Evolutionary conservation across 345 rosid species (phyloP).

Genomic region (Eucalyptus globulus): DNA sequence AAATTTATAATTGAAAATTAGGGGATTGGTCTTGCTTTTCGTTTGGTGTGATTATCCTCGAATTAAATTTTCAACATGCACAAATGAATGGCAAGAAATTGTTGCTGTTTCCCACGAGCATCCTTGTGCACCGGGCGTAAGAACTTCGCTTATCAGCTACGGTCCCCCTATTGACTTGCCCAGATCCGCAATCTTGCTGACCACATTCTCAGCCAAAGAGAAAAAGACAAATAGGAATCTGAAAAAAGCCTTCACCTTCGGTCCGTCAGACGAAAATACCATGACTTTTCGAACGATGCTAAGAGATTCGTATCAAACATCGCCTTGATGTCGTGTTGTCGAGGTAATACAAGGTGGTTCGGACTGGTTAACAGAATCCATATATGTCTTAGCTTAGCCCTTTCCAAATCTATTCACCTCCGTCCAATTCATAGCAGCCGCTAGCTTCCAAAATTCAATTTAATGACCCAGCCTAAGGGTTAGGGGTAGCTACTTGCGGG

Average conservation of each 20-base stretch:
- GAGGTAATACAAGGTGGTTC: background rate
- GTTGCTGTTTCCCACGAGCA: background rate
- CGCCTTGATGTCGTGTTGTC: background rate
- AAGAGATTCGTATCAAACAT: background rate
- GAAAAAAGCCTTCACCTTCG: background rate
- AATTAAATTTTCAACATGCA: background rate
- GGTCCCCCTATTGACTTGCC: background rate
- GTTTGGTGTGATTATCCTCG: background rate
- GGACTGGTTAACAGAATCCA: background rate
- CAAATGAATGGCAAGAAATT: background rate
- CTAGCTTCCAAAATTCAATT: background rate
- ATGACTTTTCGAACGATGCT: background rate
- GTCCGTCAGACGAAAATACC: background rate
- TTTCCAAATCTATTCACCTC: background rate
- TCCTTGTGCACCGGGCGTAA: background rate
- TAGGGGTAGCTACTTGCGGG: background rate
- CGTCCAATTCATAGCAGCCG: background rate
- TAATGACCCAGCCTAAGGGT: background rate
- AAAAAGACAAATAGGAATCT: background rate
- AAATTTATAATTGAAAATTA: background rate
- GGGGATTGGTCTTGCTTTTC: background rate
- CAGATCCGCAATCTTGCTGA: background rate
- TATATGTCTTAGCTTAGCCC: background rate
- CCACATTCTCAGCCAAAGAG: background rate
- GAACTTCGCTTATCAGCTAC: background rate